These are phyloP conservation scores for Microcyclosporella mali DNA, from an alignment of 2,329 filamentous ascomycete genomes.

Conservation along the genomic window DNA sequence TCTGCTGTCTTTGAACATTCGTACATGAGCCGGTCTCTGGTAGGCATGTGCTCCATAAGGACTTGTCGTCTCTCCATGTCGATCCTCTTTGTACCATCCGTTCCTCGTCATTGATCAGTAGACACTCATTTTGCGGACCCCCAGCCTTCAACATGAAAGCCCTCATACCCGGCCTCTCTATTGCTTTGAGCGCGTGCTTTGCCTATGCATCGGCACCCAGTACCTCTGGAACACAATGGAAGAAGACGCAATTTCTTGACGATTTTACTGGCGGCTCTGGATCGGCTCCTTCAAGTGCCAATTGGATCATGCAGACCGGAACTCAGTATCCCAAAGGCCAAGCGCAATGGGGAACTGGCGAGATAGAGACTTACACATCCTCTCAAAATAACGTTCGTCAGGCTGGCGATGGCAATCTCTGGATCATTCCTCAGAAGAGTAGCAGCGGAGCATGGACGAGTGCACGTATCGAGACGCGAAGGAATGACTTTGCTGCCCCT, in stretches of 20 bases:
- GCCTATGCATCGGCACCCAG: constrained; percentile 13
- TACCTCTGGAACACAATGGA: constrained; percentile 12
- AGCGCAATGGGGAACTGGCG: constrained; percentile 45
- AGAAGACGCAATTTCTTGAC: constrained; percentile 25
- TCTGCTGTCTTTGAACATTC: too few species aligned
- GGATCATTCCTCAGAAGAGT: constrained; percentile 33
- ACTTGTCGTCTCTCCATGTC: too few species aligned
- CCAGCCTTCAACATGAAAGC: constrained; percentile 11
- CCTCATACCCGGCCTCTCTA: constrained; percentile 7
- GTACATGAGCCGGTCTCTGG: too few species aligned
- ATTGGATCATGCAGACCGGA: constrained; percentile 43
- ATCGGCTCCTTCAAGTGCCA: constrained; percentile 33
- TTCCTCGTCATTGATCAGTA: too few species aligned
- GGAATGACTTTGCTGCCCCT: constrained; percentile 20
- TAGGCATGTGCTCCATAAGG: too few species aligned
- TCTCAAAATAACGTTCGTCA: constrained; percentile 38
- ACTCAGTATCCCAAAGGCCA: constrained; percentile 45
- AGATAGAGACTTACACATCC: constrained; percentile 44
- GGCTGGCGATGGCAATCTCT: constrained; percentile 34
- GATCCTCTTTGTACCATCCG: too few species aligned
- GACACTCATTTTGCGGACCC: too few species aligned
- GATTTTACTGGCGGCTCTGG: constrained; percentile 33
- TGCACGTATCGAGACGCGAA: constrained; percentile 20
- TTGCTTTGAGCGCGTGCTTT: constrained; percentile 9
- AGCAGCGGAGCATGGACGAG: constrained; percentile 20